These are phyloP conservation scores for Ustilago hordei DNA, from an alignment of 1,284 basidiomycete genomes.

Conservation along the genomic window DNA sequence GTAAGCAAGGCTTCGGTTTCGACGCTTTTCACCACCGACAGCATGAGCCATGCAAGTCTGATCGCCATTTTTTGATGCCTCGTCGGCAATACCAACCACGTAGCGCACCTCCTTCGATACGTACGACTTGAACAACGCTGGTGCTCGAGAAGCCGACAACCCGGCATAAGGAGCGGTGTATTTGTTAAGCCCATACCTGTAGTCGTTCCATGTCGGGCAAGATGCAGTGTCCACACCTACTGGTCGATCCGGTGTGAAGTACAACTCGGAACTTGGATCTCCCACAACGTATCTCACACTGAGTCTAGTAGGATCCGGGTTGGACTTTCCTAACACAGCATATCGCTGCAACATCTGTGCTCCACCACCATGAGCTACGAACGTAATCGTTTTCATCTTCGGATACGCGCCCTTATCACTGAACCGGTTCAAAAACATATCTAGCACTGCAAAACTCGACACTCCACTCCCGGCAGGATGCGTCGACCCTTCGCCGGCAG, in stretches of 20 bases:
- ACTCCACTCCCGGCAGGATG: constrained; percentile 31
- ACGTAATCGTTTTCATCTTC: constrained; percentile 56
- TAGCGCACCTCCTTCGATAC: constrained; percentile 54
- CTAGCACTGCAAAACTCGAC: constrained; percentile 44
- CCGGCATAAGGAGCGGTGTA: constrained; percentile 29
- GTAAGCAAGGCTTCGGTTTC: constrained; percentile 50
- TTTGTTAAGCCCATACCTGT: constrained; percentile 48
- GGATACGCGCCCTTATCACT: constrained; percentile 40
- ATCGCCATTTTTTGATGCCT: constrained; percentile 41
- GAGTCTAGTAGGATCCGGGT: constrained; percentile 21
- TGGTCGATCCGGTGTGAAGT: constrained; percentile 60
- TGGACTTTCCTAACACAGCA: constrained; percentile 43
- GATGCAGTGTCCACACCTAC: constrained; percentile 23
- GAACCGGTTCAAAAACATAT: constrained; percentile 43
- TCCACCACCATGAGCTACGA: constrained; percentile 64
- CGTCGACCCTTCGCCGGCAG: constrained; percentile 42
- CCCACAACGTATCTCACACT: constrained; percentile 55
- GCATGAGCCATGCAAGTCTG: constrained; percentile 57
- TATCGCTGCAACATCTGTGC: constrained; percentile 58
- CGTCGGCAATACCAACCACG: constrained; percentile 52
- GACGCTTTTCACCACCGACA: constrained; percentile 42
- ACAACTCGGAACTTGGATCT: constrained; percentile 55
- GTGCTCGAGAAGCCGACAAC: constrained; percentile 8
- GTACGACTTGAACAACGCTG: constrained; percentile 44
- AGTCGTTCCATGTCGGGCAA: constrained; percentile 54